A percentile compares a stretch with the other conserved stretches of the same genome.
phyloP scores from a whole-genome alignment of 179 eudicot genomes.

The Camellia oleifera region DNA sequence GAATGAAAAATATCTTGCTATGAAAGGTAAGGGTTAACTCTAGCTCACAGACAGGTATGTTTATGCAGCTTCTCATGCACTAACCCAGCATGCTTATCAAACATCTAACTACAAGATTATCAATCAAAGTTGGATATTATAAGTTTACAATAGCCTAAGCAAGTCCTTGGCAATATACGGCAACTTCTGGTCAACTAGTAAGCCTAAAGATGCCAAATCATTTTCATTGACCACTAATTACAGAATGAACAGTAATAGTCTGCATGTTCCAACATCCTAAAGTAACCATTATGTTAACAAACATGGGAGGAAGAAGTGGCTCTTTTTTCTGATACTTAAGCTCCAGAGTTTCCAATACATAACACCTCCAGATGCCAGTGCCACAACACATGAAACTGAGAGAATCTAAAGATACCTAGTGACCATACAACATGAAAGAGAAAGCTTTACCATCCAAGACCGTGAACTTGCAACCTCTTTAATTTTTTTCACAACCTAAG shows the following conservation, averaged over 20 bases:
- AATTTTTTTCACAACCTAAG: not conserved
- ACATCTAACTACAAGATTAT: not conserved
- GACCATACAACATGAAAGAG: not conserved
- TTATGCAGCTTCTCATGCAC: not conserved
- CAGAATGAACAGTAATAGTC: not conserved
- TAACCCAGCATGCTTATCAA: not conserved
- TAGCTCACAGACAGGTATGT: too few species aligned
- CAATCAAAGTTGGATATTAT: not conserved
- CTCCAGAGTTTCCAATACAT: not conserved
- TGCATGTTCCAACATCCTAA: not conserved
- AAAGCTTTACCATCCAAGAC: not conserved
- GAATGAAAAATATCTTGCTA: not conserved
- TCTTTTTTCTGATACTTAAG: slow-evolving; percentile 7
- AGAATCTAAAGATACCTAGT: not conserved
- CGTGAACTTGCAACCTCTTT: not conserved
- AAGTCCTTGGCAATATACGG: not conserved
- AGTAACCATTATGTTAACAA: not conserved
- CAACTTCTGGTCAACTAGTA: not conserved
- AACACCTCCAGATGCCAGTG: not conserved
- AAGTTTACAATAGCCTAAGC: not conserved
- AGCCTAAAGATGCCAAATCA: not conserved
- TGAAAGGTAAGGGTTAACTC: not conserved
- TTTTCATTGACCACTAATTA: not conserved
- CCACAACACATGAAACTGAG: not conserved
- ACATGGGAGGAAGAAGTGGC: not conserved